Percentiles rank a stretch among this genome's conserved stretches.
These are phyloP conservation scores for Jaminaea rosea DNA, from an alignment of 1,284 basidiomycete genomes.

Conservation along the genomic window DNA sequence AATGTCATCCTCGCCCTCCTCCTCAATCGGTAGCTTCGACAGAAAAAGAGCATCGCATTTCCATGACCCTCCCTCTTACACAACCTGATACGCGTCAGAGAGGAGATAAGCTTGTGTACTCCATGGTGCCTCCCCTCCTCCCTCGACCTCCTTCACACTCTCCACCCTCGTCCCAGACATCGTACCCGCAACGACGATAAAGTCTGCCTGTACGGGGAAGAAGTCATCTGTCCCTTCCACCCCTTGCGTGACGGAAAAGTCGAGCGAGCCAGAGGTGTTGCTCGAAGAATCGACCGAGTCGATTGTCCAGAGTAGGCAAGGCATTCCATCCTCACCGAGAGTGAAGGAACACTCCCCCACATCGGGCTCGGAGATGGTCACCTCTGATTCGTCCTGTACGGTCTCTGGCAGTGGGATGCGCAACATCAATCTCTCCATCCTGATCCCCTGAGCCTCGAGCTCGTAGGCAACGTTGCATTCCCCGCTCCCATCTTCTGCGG, in stretches of 20 bases:
- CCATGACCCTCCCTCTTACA: no score
- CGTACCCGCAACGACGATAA: no score
- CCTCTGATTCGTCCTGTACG: slow-evolving; percentile 37
- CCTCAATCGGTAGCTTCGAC: no score
- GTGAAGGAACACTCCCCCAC: slow-evolving; percentile 53
- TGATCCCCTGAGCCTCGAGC: slow-evolving; percentile 61
- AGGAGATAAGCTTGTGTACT: no score
- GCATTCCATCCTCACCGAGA: neutral
- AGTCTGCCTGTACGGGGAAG: slow-evolving; percentile 83
- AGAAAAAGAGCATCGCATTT: no score
- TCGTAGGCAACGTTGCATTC: slow-evolving; percentile 84
- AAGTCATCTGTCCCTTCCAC: slow-evolving; percentile 75
- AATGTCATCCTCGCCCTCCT: no score
- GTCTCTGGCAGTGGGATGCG: slow-evolving; percentile 83
- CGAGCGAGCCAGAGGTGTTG: slow-evolving; percentile 66
- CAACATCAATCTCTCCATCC: slow-evolving; percentile 75
- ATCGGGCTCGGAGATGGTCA: slow-evolving; percentile 62
- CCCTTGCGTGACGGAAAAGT: slow-evolving; percentile 64
- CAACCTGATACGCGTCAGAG: no score
- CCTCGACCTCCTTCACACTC: no score
- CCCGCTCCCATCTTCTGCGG: slow-evolving; percentile 69
- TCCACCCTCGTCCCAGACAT: no score
- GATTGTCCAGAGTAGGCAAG: slow-evolving; percentile 72
- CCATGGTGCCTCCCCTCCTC: no score
- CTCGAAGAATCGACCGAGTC: slow-evolving; percentile 52